Base-by-base conservation (phyloP, 2,329 filamentous ascomycete species). In the Xylariaceae sp. region DNA sequence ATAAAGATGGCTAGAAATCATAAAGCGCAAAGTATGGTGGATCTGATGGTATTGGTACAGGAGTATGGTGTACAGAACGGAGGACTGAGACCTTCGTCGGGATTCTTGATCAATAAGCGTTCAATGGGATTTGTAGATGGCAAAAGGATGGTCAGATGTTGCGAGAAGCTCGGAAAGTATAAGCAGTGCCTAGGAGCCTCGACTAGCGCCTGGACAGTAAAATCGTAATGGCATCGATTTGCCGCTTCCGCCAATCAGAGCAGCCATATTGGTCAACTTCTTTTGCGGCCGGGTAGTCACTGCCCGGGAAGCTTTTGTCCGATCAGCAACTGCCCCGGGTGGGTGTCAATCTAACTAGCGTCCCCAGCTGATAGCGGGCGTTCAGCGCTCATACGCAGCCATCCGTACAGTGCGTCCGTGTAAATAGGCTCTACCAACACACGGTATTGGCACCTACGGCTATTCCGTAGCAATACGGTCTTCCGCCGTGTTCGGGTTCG, bases 171-270 rank as follows among this genome's bases (percentile, higher is more conserved):
- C 53, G 56, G 58, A 58, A 65, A 68, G 67, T 69, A 13, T 42
- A 10, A 13, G 7, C 11, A 13, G 9, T 10, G 11, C 11, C 11
- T 42, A 42, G 8, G 8, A 42, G 37, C 9, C 11, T 13, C 37
- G 8, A 13, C 37, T 42, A 10, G 9, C 37, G 37, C 11, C 37
- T 13, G 4, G 4, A 42, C 37, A 42, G 11, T 42, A 42, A 42
- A 45, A 42, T 13, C 37, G 13, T 45, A n/a, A 45, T n/a, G 13
- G 42, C 49, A 51, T 11, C 49, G 42, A 57, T 59, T 53, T 59
- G 64, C 74, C 73, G 72, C 67, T 57, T 66, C 67, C 9, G 60
- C 75, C 74, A 77, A 77, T 77, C 68, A 74, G 54, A 53, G 11
- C 1, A 10, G 13, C 11, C 53, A 62, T 55, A 68, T 68, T 73